These are phyloP conservation scores for Phialocephala sp. DNA, from an alignment of 2,329 filamentous ascomycete genomes.

Conservation along the genomic window DNA sequence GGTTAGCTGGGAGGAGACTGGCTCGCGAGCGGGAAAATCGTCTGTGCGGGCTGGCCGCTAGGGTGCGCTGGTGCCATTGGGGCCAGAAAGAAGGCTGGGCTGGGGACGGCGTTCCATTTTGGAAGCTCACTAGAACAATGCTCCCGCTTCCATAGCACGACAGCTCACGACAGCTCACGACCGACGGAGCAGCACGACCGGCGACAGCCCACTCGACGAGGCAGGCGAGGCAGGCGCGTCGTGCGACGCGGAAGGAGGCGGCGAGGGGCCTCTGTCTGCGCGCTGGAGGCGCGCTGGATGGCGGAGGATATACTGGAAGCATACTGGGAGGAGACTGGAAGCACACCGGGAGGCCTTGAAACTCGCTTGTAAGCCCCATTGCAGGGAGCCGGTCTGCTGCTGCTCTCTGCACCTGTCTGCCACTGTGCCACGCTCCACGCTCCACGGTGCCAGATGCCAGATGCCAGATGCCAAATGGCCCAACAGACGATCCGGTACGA, in stretches of 20 bases:
- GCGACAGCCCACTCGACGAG: too few relatives aligned
- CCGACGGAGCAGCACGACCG: neutral
- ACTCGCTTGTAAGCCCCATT: conserved; percentile 7
- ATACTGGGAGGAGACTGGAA: neutral
- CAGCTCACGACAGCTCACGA: neutral
- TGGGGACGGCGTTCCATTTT: neutral
- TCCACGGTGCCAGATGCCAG: neutral
- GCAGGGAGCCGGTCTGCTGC: neutral
- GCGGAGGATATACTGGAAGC: neutral
- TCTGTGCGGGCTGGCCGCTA: neutral
- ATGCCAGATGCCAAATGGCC: neutral
- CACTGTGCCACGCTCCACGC: neutral
- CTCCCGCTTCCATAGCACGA: conserved; percentile 5
- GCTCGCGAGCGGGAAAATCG: neutral
- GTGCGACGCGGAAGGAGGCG: neutral
- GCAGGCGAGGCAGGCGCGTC: neutral
- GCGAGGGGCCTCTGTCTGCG: neutral
- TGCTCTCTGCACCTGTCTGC: neutral
- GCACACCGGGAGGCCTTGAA: neutral
- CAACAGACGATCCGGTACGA: neutral
- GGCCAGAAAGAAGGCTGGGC: too few relatives aligned
- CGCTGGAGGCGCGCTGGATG: too few relatives aligned
- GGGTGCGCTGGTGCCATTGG: neutral
- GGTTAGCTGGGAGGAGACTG: neutral
- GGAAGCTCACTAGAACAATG: conserved; percentile 4